Evolutionary conservation across 108 stramenopile genomes (phyloP), one percentile per base, ranked within the genome.

Genomic region (Bacterosira constricta): DNA sequence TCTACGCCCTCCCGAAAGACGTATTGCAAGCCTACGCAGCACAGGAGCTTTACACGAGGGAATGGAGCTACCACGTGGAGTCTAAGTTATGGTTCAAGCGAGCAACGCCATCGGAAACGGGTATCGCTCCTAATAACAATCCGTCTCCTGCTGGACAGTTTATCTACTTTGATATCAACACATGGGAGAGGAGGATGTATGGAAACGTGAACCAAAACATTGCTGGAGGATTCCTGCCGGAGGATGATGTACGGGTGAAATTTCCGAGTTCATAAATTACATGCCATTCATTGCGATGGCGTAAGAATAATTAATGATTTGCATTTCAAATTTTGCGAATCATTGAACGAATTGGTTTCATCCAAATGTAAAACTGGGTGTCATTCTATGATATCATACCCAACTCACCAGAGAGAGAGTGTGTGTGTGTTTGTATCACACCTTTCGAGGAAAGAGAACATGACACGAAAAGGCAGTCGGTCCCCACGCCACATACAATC

Each of bases 1-100:
- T 99, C 81, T 99, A 99, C 65, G 95, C 92, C 41, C 75, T 99
- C 64, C 98, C 98, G 56, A 94, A 90, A 82, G 98, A 99, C 67
- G 93, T 90, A 5, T 81, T 97, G 54, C 98, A 99, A 83, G 97
- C 97, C 8, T 96, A 95, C 58, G 90, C 96, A 41, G 98, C 98
- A n/a, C 95, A 97, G 70, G 98, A 99, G 78, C 88, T 99, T 31
- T 98, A 99, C 86, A 82, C 85, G 42, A 85, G 97, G 54, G 96
- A 98, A 41, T 99, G 98, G 98, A 90, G 92, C 71, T 99, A 95
- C 81, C 97, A 99, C 63, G 86, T 68, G 8, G 98, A 98, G 57
- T 85, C 94, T 45, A 96, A 97, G 79, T 86, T 98, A 50, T 99
- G 98, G 98, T 95, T 95, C 84, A 95, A 92, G 82, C 66, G 87